Evolutionary conservation across 1,139 yeast genomes (phyloP).

Genomic region (Candida gigantensis): DNA sequence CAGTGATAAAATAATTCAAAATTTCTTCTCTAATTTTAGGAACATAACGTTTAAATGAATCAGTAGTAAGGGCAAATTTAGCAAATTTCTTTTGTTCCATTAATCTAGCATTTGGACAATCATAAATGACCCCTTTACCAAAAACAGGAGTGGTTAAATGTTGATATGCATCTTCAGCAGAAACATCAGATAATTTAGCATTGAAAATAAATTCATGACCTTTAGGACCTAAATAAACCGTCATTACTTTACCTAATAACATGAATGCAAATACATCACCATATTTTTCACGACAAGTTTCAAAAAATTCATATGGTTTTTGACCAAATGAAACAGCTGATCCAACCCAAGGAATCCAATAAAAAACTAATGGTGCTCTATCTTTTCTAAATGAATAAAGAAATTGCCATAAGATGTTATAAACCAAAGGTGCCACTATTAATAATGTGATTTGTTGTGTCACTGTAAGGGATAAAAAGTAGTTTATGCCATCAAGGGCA

Average conservation of each 20-base stretch:
- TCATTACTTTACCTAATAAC: constrained; percentile 87
- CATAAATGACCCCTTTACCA: constrained; percentile 96
- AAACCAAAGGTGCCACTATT: constrained; percentile 51
- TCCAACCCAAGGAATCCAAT: constrained; percentile 96
- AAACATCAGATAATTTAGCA: constrained; percentile 84
- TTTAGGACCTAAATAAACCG: constrained; percentile 94
- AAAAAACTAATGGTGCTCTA: constrained; percentile 85
- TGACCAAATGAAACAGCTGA: constrained; percentile 86
- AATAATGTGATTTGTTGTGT: constrained; percentile 39
- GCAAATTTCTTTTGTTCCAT: constrained; percentile 99
- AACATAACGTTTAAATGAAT: constrained; percentile 81
- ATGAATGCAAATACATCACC: constrained; percentile 94
- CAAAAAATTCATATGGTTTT: constrained; percentile 90
- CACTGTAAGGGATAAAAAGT: constrained; percentile 28
- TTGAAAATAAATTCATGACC: constrained; percentile 97
- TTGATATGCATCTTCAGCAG: constrained; percentile 94
- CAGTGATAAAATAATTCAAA: constrained; percentile 56
- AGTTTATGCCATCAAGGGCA: constrained; percentile 19
- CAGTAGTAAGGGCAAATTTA: constrained; percentile 83
- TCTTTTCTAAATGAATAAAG: constrained; percentile 71
- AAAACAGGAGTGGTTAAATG: constrained; percentile 97
- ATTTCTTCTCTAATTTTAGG: constrained; percentile 86
- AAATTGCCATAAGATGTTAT: constrained; percentile 71
- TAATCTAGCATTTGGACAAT: constrained; percentile 87
- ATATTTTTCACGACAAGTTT: constrained; percentile 69